Base-by-base conservation (phyloP, 2,329 filamentous ascomycete genomes). In the Neoascochyta sp. region DNA sequence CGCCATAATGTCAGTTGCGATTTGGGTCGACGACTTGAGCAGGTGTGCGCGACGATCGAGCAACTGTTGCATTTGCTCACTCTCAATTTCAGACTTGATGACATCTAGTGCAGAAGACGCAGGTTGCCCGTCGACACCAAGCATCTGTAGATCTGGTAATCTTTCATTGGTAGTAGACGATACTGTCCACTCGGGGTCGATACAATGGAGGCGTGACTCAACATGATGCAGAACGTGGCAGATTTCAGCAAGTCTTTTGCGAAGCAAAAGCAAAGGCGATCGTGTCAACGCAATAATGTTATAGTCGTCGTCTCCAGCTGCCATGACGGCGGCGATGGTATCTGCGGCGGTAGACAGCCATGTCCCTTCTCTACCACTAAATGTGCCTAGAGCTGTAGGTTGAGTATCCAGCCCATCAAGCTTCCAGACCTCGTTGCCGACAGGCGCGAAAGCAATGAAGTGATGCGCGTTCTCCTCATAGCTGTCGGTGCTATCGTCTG, bases 401-500 rank as follows among this genome's bases (percentile, higher is more conserved):
- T 80, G 77, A 22, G 69, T 69, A 57, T 89, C 80, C 13, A 95
- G 68, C 4, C 90, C 90, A 60, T 96, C 90, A 4, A 96, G 77
- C 57, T 89, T 86, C 87, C 87, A 95, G 9, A 95, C 75, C 33
- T 77, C 69, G 3, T 77, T 80, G n/a, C 75, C 71, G 9, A 80
- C 75, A 2, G 86, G 86, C 16, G 95, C 80, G 54, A 90, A 95
- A 5, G 88, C 89, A 42, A 94, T 83, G 60, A 92, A 96, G 56
- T 96, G 90, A 54, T 83, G 92, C 0, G 77, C 80, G 9, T 75
- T 73, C n/a, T 85, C 76, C 0, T 71, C 64, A 5, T 74, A 66
- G 4, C 63, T 58, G n/a, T 64, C 60, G 9, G 64, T 66, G 26
- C 69, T 68, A 18, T 62, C 63, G 18, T 66, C 64, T 21, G 47